phyloP scores from a whole-genome alignment of 1,139 yeast species.

The Blastobotrys arbuscula region DNA sequence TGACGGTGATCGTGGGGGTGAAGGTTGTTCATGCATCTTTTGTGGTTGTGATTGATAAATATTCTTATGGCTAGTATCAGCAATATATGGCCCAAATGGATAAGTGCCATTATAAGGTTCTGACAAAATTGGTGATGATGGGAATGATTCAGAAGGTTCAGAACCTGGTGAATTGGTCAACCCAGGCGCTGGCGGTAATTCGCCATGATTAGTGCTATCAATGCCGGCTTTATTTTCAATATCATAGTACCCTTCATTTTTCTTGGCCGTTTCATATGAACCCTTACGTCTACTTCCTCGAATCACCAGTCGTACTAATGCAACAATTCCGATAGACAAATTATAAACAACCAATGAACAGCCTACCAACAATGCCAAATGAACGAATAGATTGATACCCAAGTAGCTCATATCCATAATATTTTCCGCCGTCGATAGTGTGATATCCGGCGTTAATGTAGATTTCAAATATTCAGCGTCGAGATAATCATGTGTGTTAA shows the following conservation, averaged over 20 bases:
- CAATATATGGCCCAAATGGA: background rate
- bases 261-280: background rate
- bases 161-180: slow-evolving; percentile 2
- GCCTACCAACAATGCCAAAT: background rate
- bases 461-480: slow-evolving; percentile 9
- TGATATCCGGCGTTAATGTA: slow-evolving; percentile 1
- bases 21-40: background rate
- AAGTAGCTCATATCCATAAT: background rate
- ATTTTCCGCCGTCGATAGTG: background rate
- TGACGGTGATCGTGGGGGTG: too few species aligned
- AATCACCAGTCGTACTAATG: background rate
- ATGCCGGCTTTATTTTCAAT: background rate
- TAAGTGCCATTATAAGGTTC: background rate
- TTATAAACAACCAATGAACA: background rate
- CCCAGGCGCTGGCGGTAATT: background rate
- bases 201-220: background rate
- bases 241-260: background rate
- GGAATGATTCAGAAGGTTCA: slow-evolving; percentile 4
- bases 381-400: slow-evolving; percentile 1
- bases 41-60: background rate
- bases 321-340: background rate
- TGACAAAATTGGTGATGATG: slow-evolving; percentile 2
- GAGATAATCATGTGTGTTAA: slow-evolving; percentile 11
- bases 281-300: background rate
- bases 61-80: background rate